Evolutionary conservation across 352 stramenopile genomes (phyloP), one percentile per base, ranked within the genome.

Genomic region (Globisporangium paroecandrum): DNA sequence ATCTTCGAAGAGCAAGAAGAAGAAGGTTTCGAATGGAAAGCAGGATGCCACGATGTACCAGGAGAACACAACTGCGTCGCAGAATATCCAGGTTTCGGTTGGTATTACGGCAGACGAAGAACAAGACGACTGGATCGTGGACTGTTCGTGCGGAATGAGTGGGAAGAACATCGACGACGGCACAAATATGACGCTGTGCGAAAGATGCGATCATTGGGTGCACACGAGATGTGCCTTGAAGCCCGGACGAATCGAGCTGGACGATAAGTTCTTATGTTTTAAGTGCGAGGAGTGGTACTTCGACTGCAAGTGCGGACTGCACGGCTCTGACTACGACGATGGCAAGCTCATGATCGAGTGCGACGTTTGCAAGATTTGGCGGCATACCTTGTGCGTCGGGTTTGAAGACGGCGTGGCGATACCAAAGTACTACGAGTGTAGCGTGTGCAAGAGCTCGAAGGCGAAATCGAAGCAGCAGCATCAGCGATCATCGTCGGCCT

Each of bases 281-380:
- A 38, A 55, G 38, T 77, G 85, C 54, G 80, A 88, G 54, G 72
- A 83, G 34, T 91, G 83, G 83, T 74, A 85, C 57, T 77, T 89
- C 43, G 70, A 84, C 38, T 91, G 83, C 58, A 79, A 69, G 12
- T 90, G 82, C 43, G 82, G 82, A 22, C 53, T 80, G 13, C 76
- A 69, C 43, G 69, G 83, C 46, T 76, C 82, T 24, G 87, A 89
- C 60, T 83, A 81, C 53, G 82, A 90, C 64, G 82, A 90, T 51
- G 82, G 82, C 49, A 76, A 69, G 9, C 77, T 72, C 38, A 90
- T 91, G 83, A 83, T 91, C 49, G 76, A 87, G 65, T 91, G 83
- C 43, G 83, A 89, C 49, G 69, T 59, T 41, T 91, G 83, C 64
- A 74, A 85, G 51, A 87, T 76, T 6, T 95, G 87, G 87, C 80